Evolutionary conservation across 352 stramenopile genomes (phyloP), one percentile per base, ranked within the genome.

Genomic region (Elongisporangium senticosum): DNA sequence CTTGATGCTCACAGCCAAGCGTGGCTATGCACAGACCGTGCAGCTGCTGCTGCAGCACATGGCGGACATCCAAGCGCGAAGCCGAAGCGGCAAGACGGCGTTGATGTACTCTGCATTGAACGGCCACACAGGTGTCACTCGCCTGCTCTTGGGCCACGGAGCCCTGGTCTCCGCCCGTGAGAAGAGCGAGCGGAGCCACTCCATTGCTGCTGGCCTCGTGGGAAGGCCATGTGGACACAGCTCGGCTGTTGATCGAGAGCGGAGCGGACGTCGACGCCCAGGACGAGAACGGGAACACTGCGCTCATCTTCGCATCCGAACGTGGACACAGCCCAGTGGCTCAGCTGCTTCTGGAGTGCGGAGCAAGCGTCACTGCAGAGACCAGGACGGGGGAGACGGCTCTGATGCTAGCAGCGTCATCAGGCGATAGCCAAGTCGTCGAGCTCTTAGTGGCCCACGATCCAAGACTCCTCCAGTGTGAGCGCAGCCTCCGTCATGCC

Each of bases 21-120:
- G 28, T 23, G 43, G 55, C 23, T 23, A 60, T 23, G 17, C 48
- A 3, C n/a, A 22, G 22, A 28, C 43, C 7, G 22, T 60, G 47
- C 55, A 48, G 10, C n/a, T 6, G 22, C 33, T 72, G 10, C 5
- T 72, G 28, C 50, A 67, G 24, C 40, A 53, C 59, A 51, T 49
- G 11, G 53, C 54, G 3, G 37, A 64, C 22, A 39, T 67, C n/a
- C 49, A 72, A 17, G 49, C 62, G 23, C 26, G 14, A 22, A 62
- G 22, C n/a, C 28, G 20, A 1, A 19, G 28, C 15, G 61, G 58
- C 23, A 64, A 62, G 49, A 69, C 65, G 24, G 58, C 65, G 22
- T 59, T 72, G 37, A 55, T 72, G 52, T 48, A 61, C 14, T 61
- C 65, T 49, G 51, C 65, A 19, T 61, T 33, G 22, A 55, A 65